phyloP scores from a whole-genome alignment of 2,329 filamentous ascomycete genomes.

The Paecilomyces formosus region DNA sequence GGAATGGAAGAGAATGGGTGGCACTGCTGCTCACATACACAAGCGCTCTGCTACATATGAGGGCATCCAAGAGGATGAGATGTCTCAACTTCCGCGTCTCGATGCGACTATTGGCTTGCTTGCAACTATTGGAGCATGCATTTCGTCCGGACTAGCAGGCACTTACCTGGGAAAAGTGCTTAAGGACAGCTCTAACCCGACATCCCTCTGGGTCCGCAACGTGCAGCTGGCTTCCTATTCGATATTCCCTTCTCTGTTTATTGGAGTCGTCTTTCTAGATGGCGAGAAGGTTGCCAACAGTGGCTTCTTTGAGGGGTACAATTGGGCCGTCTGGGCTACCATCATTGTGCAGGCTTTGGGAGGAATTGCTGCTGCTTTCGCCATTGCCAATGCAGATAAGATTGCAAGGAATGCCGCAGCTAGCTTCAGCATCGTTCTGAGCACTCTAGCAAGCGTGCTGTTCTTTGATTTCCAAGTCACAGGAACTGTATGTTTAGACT shows the following conservation, averaged over 20 bases:
- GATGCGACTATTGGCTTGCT: constrained; percentile 72
- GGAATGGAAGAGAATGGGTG: constrained; percentile 57
- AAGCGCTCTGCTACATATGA: constrained; percentile 84
- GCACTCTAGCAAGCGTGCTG: constrained; percentile 74
- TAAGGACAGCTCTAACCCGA: constrained; percentile 68
- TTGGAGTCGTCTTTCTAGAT: constrained; percentile 81
- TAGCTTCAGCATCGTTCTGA: constrained; percentile 83
- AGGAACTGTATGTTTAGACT: constrained; percentile 53
- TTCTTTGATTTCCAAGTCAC: constrained; percentile 77
- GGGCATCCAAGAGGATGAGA: constrained; percentile 64
- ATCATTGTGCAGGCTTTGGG: constrained; percentile 76
- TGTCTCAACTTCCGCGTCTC: constrained; percentile 51
- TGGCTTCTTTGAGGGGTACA: constrained; percentile 94
- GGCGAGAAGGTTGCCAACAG: constrained; percentile 73
- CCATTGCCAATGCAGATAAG: constrained; percentile 77
- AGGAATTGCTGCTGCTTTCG: constrained; percentile 74
- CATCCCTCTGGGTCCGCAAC: constrained; percentile 88
- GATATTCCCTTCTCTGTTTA: constrained; percentile 76
- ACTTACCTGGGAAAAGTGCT: constrained; percentile 69
- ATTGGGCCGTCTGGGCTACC: constrained; percentile 80
- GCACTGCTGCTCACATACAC: constrained; percentile 42
- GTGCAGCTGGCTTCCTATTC: constrained; percentile 94
- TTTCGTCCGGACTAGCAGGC: constrained; percentile 75
- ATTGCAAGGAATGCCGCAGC: constrained; percentile 93
- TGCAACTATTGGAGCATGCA: constrained; percentile 69